A percentile compares a stretch with the other conserved stretches of the same genome.
Conservation (phyloP, 2,329 filamentous ascomycete genomes). For the Rhynchosporium agropyri region DNA sequence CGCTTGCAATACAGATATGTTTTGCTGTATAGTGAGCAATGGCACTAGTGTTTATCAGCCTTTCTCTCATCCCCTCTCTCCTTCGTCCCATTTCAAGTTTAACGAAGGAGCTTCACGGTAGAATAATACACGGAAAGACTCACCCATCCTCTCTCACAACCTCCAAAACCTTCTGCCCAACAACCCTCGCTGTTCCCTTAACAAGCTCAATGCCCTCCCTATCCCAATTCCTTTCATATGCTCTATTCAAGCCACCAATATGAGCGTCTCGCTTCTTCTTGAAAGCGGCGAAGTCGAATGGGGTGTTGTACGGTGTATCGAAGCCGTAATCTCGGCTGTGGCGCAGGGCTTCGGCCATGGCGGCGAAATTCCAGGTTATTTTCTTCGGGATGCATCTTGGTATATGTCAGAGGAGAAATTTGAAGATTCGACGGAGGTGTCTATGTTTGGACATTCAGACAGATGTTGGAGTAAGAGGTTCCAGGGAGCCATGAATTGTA, state of each 20-base stretch:
- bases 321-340: conserved; percentile 82
- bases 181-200: conserved; percentile 72
- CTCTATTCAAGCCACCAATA: conserved; percentile 79
- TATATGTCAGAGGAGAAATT: not conserved
- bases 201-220: conserved; percentile 87
- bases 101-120: not conserved
- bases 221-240: conserved; percentile 80
- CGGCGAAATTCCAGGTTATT: conserved; percentile 81
- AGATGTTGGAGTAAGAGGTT: no score
- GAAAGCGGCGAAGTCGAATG: conserved; percentile 81
- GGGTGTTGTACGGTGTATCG: conserved; percentile 58
- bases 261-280: conserved; percentile 84
- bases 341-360: conserved; percentile 76
- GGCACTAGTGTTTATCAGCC: conserved; percentile 57
- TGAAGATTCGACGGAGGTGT: no score
- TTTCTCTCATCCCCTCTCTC: conserved; percentile 39
- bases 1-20: conserved; percentile 80
- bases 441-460: no score
- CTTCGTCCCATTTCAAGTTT: not conserved
- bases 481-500: no score
- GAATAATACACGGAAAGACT: not conserved
- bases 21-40: conserved; percentile 55
- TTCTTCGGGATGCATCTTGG: conserved; percentile 85
- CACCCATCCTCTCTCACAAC: conserved; percentile 70
- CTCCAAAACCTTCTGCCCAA: conserved; percentile 72